Evolutionary conservation across 2,329 filamentous ascomycete genomes (phyloP), one percentile per base, ranked within the genome.

Genomic region (Orbilia ellipsospora): DNA sequence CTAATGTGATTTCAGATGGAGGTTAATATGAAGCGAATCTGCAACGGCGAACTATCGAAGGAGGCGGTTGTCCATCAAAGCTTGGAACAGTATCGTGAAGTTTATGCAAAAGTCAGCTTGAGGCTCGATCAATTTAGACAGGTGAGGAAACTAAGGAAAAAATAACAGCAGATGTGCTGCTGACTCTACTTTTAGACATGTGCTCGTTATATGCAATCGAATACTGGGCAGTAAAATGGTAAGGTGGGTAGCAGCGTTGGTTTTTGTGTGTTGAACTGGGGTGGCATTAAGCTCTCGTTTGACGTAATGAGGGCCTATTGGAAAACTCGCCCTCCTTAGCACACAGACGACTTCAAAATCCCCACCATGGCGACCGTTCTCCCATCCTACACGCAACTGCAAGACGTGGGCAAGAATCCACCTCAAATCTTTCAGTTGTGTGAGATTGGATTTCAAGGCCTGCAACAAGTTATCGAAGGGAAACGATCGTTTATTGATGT

Each of bases 11-110:
- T 36, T 23, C 28, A 52, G 85, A 97, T 97, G 93, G 95, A 99
- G 83, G 84, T 93, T 77, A 92, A 93, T 82, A 97, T 99, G 94
- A 95, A 94, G 81, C 92, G 92, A 70, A 97, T 99, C 69, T 98
- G 95, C 83, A 93, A 94, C 73, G 95, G 95, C 26, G 89, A 88
- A 61, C 91, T 89, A 78, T 92, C 90, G 40, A 90, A 89, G 80
- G 86, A 88, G 64, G 87, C 88, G 18, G 92, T 99, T 55, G 87
- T 99, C 50, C 86, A 89, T 65, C 90, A 96, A 82, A 97, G 91
- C 81, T 85, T 99, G 67, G 88, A 90, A 75, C 92, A 95, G 84
- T 99, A 98, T 82, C 89, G 90, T 60, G 89, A 90, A 63, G 92
- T 97, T 13, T 99, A 94, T 83, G 85, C 90, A 79, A 91, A 94